Base-by-base conservation (phyloP, 164 flowering plant genomes). In the Macadamia integrifolia region DNA sequence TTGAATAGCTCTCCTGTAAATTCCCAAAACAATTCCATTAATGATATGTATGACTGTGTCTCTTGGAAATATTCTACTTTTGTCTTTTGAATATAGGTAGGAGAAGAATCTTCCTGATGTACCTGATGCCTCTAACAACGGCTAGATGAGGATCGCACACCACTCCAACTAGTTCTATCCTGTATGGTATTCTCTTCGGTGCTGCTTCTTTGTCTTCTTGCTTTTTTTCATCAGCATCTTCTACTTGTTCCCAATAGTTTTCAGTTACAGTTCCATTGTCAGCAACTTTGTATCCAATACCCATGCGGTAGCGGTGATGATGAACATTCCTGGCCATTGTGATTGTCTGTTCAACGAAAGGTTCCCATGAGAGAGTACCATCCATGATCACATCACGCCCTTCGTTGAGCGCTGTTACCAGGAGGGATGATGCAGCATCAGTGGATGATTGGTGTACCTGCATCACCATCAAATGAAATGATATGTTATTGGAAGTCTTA, bases 321-420 rank as follows among this genome's bases (percentile, higher is more conserved):
- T 93, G 96, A 18, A 91, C 89, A 31, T 88, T 82, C 65, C 98
- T 77, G 0, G 92, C 97, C 98, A 93, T 93, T 31, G 76, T 85
- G 29, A 93, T 87, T 3, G 93, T 91, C 69, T 91, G 97, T 71
- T 80, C 76, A 15, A 91, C 97, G 63, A 87, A 93, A 3, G 98
- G 98, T 66, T 72, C 90, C 97, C 98, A 91, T 6, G 97, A 85
- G 8, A 93, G 71, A 0, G 97, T 93, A 0, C 97, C 94, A 55
- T 93, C 98, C 98, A 93, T 85, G 66, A 91, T 93, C 73, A 93
- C 96, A 31, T 93, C 98, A 0, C 98, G 84, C 6, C 98, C 98
- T 73, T 91, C 97, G 58, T 93, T 93, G 10, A 93, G 78, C 6
- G 98, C 97, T 0, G 96, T 91, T 23, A 91, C 98, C 23, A 93